A percentile compares a stretch with the other conserved stretches of the same genome.
Conservation (phyloP, 148 eudicot species). For the Mesembryanthemum crystallinum region DNA sequence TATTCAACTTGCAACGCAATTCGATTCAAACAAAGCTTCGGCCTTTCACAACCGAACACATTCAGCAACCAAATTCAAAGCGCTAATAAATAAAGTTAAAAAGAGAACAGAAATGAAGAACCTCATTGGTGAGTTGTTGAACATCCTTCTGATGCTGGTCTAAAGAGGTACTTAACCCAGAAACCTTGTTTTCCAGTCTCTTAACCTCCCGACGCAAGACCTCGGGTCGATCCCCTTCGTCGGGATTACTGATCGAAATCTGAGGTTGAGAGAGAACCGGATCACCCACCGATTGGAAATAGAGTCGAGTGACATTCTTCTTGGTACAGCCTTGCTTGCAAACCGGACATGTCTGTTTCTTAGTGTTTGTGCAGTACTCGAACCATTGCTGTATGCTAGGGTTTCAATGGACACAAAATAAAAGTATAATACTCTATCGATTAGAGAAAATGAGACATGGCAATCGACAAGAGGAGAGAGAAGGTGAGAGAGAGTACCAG, state of each 20-base stretch:
- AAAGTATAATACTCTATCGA: background rate
- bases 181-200: conserved; percentile 65
- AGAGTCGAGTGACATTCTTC: conserved; percentile 62
- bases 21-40: too few species aligned
- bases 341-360: conserved; percentile 82
- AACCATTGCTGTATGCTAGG: conserved; percentile 95
- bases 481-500: conserved; percentile 46
- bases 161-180: conserved; percentile 48
- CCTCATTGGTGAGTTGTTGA: conserved; percentile 49
- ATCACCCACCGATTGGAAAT: conserved; percentile 84
- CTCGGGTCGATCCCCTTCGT: conserved; percentile 39
- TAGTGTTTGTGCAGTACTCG: conserved; percentile 61
- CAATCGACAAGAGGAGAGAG: background rate
- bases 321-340: conserved; percentile 77
- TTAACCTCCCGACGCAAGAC: conserved; percentile 56
- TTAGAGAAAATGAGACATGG: background rate
- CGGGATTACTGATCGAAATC: conserved; percentile 14
- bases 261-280: conserved; percentile 47
- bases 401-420: conserved; percentile 23
- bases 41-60: background rate
- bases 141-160: conserved; percentile 53
- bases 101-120: conserved; percentile 16
- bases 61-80: background rate
- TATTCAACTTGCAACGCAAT: too few species aligned
- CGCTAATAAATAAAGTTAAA: too few species aligned